phyloP scores from a whole-genome alignment of 2,329 filamentous ascomycete genomes.

The Fusarium setosum region DNA sequence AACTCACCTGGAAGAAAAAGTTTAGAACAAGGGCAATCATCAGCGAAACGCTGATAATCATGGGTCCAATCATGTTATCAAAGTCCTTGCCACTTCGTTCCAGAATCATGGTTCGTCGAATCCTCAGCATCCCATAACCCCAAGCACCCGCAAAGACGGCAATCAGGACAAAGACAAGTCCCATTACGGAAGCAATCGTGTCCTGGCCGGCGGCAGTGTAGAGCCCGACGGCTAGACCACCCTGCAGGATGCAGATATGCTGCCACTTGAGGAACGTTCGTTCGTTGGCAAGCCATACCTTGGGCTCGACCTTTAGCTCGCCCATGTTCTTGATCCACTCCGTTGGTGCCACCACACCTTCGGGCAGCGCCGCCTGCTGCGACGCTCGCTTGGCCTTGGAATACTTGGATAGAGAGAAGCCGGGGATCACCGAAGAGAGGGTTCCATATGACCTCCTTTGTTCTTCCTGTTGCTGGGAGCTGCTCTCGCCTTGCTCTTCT shows the following conservation, averaged over 20 bases:
- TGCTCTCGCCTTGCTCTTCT: constrained; percentile 51
- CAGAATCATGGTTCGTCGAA: constrained; percentile 81
- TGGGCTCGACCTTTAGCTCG: constrained; percentile 92
- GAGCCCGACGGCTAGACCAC: constrained; percentile 82
- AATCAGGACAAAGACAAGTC: constrained; percentile 84
- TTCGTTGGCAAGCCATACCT: constrained; percentile 99
- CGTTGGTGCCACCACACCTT: constrained; percentile 87
- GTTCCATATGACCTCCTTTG: constrained; percentile 60
- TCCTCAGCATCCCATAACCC: constrained; percentile 88
- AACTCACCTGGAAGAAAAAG: constrained; percentile 83
- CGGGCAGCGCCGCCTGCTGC: constrained; percentile 72
- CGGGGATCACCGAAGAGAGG: constrained; percentile 80
- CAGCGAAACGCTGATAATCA: constrained; percentile 84
- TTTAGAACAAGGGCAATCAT: constrained; percentile 85
- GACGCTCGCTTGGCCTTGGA: constrained; percentile 65
- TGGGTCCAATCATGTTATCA: constrained; percentile 86
- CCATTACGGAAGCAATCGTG: constrained; percentile 79
- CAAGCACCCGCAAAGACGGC: constrained; percentile 86
- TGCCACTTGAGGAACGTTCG: constrained; percentile 99
- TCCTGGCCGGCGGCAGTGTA: constrained; percentile 90
- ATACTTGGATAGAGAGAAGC: constrained; percentile 85
- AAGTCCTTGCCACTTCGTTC: constrained; percentile 92
- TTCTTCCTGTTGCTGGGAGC: constrained; percentile 49
- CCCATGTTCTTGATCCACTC: constrained; percentile 96
- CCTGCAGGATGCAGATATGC: constrained; percentile 90